These are phyloP conservation scores for Mucor sp. DNA, from an alignment of 371 early-diverging fungal species.

Conservation along the genomic window DNA sequence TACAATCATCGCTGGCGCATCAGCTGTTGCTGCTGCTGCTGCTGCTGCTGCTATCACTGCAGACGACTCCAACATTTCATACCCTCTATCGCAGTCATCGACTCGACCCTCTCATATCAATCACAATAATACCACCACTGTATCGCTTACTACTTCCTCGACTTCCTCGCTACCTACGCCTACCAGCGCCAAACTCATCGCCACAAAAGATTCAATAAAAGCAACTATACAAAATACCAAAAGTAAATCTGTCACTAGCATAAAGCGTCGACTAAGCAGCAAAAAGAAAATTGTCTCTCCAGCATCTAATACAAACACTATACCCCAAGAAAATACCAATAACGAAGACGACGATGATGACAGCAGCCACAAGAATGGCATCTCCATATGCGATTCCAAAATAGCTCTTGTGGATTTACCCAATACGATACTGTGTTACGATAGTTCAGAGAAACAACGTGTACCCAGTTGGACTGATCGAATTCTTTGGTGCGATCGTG, in stretches of 20 bases:
- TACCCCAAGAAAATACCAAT: constrained; percentile 4
- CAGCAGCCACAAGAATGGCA: neutral
- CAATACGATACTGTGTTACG: constrained; percentile 47
- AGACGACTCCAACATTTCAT: neutral
- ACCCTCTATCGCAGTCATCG: neutral
- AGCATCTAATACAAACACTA: neutral
- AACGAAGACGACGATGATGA: neutral
- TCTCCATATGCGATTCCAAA: neutral
- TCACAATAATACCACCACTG: neutral
- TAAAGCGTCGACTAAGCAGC: constrained; percentile 1
- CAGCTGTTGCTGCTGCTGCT: neutral
- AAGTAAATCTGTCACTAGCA: constrained; percentile 1
- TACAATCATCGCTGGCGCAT: constrained; percentile 22
- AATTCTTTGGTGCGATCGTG: constrained; percentile 67
- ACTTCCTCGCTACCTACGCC: constrained; percentile 8
- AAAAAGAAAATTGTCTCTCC: neutral
- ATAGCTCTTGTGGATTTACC: constrained; percentile 3
- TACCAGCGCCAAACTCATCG: neutral
- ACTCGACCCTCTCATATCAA: neutral
- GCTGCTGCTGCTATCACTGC: neutral
- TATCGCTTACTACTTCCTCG: constrained; percentile 8
- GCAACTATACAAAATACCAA: neutral
- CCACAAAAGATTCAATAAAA: constrained; percentile 1
- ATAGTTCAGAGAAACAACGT: constrained; percentile 80
- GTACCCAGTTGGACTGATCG: constrained; percentile 93